Evolutionary conservation across 139 green algal genomes (phyloP).

Genomic region (Coccomyxa sp.): DNA sequence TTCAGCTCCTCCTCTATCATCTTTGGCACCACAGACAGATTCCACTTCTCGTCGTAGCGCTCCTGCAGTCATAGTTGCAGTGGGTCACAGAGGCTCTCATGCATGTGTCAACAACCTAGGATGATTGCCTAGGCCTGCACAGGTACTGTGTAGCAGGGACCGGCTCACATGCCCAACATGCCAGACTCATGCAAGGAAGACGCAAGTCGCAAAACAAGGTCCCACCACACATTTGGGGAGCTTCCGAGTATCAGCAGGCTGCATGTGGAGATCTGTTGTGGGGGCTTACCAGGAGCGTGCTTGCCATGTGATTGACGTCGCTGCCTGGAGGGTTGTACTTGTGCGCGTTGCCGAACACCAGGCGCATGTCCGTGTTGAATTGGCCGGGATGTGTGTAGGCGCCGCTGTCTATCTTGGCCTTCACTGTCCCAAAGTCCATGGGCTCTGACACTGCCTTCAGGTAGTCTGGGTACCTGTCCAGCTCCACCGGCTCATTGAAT

Average conservation of each 20-base stretch:
- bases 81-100: no score
- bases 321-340: conserved; percentile 73
- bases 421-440: conserved; percentile 82
- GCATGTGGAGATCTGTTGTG: no score
- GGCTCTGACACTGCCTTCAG: conserved; percentile 45
- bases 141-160: no score
- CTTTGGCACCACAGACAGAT: conserved; percentile 25
- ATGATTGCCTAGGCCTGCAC: no score
- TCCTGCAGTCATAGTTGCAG: conserved; percentile 18
- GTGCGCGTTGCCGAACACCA: conserved; percentile 81
- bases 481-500: conserved; percentile 84
- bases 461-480: conserved; percentile 69
- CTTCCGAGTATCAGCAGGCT: no score
- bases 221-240: no score
- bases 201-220: no score
- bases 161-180: no score
- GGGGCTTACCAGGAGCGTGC: conserved; percentile 56
- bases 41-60: conserved; percentile 63
- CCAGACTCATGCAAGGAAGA: no score
- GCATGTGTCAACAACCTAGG: no score
- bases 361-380: conserved; percentile 34
- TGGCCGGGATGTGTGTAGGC: conserved; percentile 62
- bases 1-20: conserved; percentile 38
- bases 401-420: conserved; percentile 34
- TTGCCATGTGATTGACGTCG: conserved; percentile 84